Evolutionary conservation across 805 yeast genomes (phyloP).

Genomic region (Priceomyces haplophilus): DNA sequence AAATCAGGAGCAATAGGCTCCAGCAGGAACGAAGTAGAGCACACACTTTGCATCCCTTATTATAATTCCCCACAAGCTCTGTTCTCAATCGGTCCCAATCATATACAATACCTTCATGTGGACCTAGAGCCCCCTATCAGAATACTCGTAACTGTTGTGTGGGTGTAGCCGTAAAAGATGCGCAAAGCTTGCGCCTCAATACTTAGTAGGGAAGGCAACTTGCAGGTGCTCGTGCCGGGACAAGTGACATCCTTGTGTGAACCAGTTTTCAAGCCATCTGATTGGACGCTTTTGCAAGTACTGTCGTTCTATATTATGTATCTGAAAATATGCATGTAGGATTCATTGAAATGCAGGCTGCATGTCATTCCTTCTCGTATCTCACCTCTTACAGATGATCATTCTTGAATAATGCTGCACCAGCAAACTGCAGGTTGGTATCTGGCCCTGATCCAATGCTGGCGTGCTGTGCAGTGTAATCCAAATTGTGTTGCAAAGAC

Average conservation of each 20-base stretch:
- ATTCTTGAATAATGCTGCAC: neutral
- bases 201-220: neutral
- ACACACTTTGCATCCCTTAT: too few species aligned
- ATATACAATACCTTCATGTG: neutral
- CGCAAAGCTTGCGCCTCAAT: neutral
- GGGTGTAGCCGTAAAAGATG: neutral
- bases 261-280: neutral
- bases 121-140: neutral
- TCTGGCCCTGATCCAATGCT: too few species aligned
- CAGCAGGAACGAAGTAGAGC: too few species aligned
- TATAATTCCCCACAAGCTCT: too few species aligned
- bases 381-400: neutral
- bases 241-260: neutral
- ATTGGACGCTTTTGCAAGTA: too few species aligned
- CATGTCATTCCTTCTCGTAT: neutral
- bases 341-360: neutral
- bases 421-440: neutral
- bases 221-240: neutral
- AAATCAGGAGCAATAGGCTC: too few species aligned
- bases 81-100: too few species aligned
- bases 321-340: too few species aligned
- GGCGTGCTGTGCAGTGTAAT: neutral
- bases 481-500: neutral
- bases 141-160: slow-evolving; percentile 1
- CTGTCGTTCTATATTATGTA: too few species aligned